Conservation (phyloP, 225 moss, liverwort and hornwort genomes). For the Marchantia polymorpha region DNA sequence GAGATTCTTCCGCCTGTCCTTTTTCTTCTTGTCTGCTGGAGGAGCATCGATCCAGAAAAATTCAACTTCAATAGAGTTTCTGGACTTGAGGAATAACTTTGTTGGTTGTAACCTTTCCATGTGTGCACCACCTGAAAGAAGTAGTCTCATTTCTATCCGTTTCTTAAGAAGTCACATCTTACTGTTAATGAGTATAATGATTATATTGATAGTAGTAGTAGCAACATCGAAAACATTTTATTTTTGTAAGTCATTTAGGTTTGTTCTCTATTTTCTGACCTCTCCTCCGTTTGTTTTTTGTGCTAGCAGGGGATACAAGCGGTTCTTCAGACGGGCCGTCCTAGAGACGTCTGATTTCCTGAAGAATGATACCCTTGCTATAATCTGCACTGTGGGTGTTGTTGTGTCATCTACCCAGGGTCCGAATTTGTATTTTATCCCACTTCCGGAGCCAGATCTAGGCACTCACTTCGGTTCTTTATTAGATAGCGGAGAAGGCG, state of each 20-base stretch:
- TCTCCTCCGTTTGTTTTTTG: neutral
- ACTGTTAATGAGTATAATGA: too few relatives aligned
- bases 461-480: conserved; percentile 87
- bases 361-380: conserved; percentile 95
- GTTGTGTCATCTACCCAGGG: conserved; percentile 89
- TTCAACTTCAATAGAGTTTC: too few relatives aligned
- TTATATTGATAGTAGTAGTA: too few relatives aligned
- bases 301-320: conserved; percentile 92
- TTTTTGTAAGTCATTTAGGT: neutral
- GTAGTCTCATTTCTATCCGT: too few relatives aligned
- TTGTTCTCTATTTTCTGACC: neutral
- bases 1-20: too few relatives aligned
- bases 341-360: conserved; percentile 93
- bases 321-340: conserved; percentile 82
- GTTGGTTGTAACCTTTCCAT: too few relatives aligned
- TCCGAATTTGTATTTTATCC: conserved; percentile 67
- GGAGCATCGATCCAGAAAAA: too few relatives aligned
- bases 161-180: too few relatives aligned
- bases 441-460: conserved; percentile 87
- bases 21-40: too few relatives aligned
- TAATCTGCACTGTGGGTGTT: conserved; percentile 93
- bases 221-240: too few relatives aligned
- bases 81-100: too few relatives aligned
- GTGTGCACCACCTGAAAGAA: too few relatives aligned
- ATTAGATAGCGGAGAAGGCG: conserved; percentile 81